Conservation (phyloP, 2,329 filamentous ascomycete species). For the Pseudomassariella vexata region DNA sequence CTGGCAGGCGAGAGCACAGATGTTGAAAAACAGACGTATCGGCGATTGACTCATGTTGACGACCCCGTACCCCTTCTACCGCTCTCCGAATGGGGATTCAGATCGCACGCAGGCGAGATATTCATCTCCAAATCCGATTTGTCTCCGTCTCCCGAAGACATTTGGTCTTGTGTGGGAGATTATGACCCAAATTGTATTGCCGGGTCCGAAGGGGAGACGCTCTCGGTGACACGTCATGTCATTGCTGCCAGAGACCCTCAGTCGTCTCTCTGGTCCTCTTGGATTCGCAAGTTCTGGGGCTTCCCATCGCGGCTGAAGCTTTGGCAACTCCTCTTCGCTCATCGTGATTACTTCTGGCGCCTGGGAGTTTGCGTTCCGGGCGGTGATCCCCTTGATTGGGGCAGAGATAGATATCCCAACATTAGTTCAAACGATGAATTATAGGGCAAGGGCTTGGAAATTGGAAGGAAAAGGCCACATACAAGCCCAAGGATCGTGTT, state of each 20-base stretch:
- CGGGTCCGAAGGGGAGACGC: constrained; percentile 39
- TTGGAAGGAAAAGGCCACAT: neutral
- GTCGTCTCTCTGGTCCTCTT: constrained; percentile 13
- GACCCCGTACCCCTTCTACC: constrained; percentile 90
- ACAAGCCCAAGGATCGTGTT: too few relatives aligned
- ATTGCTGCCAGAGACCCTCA: constrained; percentile 10
- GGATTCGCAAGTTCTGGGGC: constrained; percentile 45
- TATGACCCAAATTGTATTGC: constrained; percentile 68
- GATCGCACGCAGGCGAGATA: constrained; percentile 79
- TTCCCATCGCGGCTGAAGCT: constrained; percentile 60
- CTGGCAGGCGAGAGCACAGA: constrained; percentile 27
- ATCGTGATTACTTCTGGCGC: constrained; percentile 95
- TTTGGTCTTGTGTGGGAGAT: constrained; percentile 67
- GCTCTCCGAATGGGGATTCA: constrained; percentile 81
- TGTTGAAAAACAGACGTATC: constrained; percentile 44
- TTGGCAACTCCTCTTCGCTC: constrained; percentile 91
- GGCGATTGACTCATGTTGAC: constrained; percentile 76
- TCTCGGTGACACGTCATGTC: too few relatives aligned
- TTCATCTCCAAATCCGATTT: constrained; percentile 71
- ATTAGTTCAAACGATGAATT: constrained; percentile 30
- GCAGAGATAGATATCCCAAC: constrained; percentile 41
- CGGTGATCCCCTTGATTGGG: constrained; percentile 66
- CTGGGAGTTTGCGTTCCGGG: constrained; percentile 84
- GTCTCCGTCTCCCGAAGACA: constrained; percentile 61
- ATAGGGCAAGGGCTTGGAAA: constrained; percentile 21